These are phyloP conservation scores for Leishmania amazonensis DNA, from an alignment of 208 protist genomes.

Conservation along the genomic window DNA sequence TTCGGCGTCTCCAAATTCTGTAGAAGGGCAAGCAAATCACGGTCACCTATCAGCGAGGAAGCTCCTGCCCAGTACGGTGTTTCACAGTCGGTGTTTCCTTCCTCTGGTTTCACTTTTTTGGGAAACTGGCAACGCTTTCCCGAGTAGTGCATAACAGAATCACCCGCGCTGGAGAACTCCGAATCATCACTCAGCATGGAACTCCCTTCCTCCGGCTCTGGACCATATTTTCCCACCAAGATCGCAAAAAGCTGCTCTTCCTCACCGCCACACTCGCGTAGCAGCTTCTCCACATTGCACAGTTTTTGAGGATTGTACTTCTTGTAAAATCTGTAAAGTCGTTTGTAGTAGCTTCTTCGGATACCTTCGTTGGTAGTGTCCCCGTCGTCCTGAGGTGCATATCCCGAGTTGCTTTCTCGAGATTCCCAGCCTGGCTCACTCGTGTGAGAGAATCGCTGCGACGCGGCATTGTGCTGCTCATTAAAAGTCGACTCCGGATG, in stretches of 20 bases:
- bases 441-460: constrained; percentile 11
- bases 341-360: constrained; percentile 38
- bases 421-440: constrained; percentile 55
- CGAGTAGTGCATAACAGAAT: constrained; percentile 56
- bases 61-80: constrained; percentile 79
- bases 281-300: constrained; percentile 48
- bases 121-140: constrained; percentile 65
- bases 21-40: constrained; percentile 60
- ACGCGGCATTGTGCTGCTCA: constrained; percentile 10
- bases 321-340: constrained; percentile 73
- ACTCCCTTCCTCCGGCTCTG: constrained; percentile 39
- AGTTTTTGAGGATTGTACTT: constrained; percentile 80
- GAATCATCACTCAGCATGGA: constrained; percentile 27
- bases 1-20: constrained; percentile 60
- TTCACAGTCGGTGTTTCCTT: constrained; percentile 78
- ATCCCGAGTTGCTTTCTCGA: constrained; percentile 56
- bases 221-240: constrained; percentile 73
- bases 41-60: constrained; percentile 51
- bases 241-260: constrained; percentile 81
- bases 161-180: constrained; percentile 45
- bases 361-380: constrained; percentile 29
- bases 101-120: constrained; percentile 51
- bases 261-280: constrained; percentile 50
- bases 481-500: constrained; percentile 20
- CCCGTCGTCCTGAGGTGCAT: constrained; percentile 34